A percentile compares a stretch with the other conserved stretches of the same genome.
Conservation (phyloP, 345 rosid species). For the Raphanus raphanistrum region DNA sequence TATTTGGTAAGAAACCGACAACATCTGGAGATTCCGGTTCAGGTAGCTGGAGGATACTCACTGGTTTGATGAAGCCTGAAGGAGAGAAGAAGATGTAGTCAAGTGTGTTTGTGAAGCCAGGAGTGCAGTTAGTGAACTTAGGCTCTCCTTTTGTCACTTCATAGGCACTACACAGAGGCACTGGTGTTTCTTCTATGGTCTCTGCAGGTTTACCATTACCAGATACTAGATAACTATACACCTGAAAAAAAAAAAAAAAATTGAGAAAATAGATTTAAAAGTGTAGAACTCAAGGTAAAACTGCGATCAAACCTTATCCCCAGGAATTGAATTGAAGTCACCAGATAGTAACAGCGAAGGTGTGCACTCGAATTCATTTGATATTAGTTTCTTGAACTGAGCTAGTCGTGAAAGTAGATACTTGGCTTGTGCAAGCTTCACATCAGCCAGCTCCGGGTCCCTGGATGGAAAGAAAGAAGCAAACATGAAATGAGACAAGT, state of each 20-base stretch:
- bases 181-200: conserved; percentile 49
- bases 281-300: background rate
- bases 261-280: background rate
- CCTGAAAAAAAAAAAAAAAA: conserved; percentile 47
- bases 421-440: conserved; percentile 94
- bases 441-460: conserved; percentile 94
- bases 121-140: conserved; percentile 85
- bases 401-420: conserved; percentile 69
- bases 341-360: conserved; percentile 75
- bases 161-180: conserved; percentile 70
- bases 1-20: conserved; percentile 70
- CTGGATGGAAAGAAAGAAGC: conserved; percentile 46
- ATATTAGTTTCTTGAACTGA: conserved; percentile 55
- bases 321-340: conserved; percentile 92
- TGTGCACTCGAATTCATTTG: conserved; percentile 56
- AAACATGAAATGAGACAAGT: conserved; percentile 3
- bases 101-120: conserved; percentile 72
- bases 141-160: conserved; percentile 77
- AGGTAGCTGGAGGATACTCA: conserved; percentile 68
- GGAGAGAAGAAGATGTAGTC: conserved; percentile 86
- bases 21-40: conserved; percentile 61
- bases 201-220: conserved; percentile 41
- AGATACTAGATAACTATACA: conserved; percentile 70
- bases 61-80: conserved; percentile 54
- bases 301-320: conserved; percentile 61